Conservation (phyloP, 2,329 filamentous ascomycete species). For the Sclerotinia sclerotiorum region DNA sequence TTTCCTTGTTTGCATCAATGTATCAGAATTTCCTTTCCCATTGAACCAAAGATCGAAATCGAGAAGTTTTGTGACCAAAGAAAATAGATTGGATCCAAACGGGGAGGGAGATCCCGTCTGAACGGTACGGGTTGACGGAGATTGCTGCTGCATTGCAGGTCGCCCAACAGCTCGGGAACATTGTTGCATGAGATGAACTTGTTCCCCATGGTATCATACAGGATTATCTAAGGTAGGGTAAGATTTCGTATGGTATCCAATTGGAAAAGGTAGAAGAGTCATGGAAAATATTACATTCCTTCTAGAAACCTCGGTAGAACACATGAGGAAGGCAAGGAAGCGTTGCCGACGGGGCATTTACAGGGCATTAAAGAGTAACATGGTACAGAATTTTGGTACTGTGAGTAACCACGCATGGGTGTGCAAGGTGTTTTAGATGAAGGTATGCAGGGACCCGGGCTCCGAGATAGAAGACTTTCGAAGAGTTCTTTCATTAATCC, state of each 20-base stretch:
- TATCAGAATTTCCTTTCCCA: background rate
- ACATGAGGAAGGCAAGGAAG: slow-evolving; percentile 21
- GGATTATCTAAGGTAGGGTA: slow-evolving; percentile 9
- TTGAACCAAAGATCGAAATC: slow-evolving; percentile 3
- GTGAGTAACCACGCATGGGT: slow-evolving; percentile 7
- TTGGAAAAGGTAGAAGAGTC: background rate
- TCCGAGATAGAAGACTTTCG: slow-evolving; percentile 12
- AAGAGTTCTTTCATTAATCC: background rate
- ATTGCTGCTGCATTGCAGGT: slow-evolving; percentile 23
- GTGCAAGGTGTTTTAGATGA: slow-evolving; percentile 20
- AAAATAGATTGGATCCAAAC: slow-evolving; percentile 7
- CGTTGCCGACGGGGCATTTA: slow-evolving; percentile 17
- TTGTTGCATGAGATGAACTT: slow-evolving; percentile 19
- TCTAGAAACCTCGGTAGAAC: slow-evolving; percentile 25
- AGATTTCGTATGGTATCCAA: slow-evolving; percentile 15
- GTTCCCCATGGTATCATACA: background rate
- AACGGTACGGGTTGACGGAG: slow-evolving; percentile 21
- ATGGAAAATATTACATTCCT: slow-evolving; percentile 16
- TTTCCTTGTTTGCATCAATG: slow-evolving; percentile 5
- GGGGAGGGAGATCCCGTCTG: slow-evolving; percentile 16
- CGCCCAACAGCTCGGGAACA: slow-evolving; percentile 20
- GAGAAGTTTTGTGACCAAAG: slow-evolving; percentile 13
- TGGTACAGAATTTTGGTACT: background rate
- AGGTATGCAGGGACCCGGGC: slow-evolving; percentile 23
- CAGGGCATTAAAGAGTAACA: slow-evolving; percentile 11